Evolutionary conservation across 2,329 filamentous ascomycete species (phyloP).

Genomic region (Microcyclosporella mali): DNA sequence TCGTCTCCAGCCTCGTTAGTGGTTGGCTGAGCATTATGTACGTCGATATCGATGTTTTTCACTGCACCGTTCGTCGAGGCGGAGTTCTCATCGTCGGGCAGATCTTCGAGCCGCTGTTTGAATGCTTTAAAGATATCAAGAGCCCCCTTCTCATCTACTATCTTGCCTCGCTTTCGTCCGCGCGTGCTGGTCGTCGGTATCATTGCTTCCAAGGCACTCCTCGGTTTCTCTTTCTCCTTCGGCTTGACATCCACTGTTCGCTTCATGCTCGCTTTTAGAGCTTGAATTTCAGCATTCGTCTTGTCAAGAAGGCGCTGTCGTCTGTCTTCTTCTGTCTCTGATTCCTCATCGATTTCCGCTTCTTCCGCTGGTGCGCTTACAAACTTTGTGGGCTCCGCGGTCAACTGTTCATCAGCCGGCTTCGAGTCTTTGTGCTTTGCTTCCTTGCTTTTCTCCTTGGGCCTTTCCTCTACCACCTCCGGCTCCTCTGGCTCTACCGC

Average conservation of each 20-base stretch:
- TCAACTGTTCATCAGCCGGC: constrained; percentile 5
- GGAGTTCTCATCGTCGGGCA: constrained; percentile 15
- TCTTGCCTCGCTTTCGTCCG: constrained; percentile 61
- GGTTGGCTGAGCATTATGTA: constrained; percentile 9
- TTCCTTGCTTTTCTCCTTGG: constrained; percentile 2
- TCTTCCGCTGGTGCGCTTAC: not conserved
- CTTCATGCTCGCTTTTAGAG: constrained; percentile 75
- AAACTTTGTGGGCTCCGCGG: not conserved
- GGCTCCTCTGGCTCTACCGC: constrained; percentile 35
- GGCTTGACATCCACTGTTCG: constrained; percentile 44
- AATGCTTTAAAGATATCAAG: constrained; percentile 73
- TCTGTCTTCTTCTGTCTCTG: constrained; percentile 18
- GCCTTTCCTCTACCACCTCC: constrained; percentile 13
- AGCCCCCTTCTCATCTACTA: constrained; percentile 48
- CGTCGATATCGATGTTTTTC: constrained; percentile 1
- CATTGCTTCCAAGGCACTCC: constrained; percentile 65
- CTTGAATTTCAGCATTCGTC: constrained; percentile 74
- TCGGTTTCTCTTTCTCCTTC: constrained; percentile 51
- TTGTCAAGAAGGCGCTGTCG: constrained; percentile 47
- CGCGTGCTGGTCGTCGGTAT: constrained; percentile 65
- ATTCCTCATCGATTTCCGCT: constrained; percentile 15
- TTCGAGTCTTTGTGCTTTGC: constrained; percentile 9
- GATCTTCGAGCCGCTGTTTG: constrained; percentile 62
- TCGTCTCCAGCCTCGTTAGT: constrained; percentile 46
- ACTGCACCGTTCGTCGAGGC: constrained; percentile 2